phyloP scores from a whole-genome alignment of 2,329 filamentous ascomycete species.

The Mycosphaerella arachidis region DNA sequence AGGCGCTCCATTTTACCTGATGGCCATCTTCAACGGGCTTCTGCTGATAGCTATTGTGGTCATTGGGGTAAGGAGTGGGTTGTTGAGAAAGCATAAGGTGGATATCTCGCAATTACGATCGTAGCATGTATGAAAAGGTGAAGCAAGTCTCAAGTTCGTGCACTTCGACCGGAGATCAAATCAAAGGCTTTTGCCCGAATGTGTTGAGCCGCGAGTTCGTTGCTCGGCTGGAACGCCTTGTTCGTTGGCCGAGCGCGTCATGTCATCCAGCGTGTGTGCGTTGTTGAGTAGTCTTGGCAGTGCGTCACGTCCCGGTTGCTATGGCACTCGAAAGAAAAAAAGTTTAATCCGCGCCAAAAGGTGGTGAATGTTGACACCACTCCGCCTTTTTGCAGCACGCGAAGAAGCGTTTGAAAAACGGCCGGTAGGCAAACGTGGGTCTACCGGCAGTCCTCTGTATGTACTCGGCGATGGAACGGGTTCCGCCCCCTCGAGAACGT shows the following conservation, averaged over 20 bases:
- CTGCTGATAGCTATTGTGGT: constrained; percentile 50
- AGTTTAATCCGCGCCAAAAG: not conserved
- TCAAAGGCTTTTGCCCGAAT: too few relatives aligned
- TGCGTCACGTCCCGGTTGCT: not conserved
- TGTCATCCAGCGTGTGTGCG: too few relatives aligned
- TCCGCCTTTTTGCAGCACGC: not conserved
- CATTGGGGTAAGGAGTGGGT: constrained; percentile 21
- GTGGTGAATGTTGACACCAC: not conserved
- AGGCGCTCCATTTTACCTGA: constrained; percentile 87
- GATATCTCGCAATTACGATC: not conserved
- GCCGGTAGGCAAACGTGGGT: too few relatives aligned
- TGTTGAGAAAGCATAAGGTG: constrained; percentile 9
- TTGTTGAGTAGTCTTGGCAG: not conserved
- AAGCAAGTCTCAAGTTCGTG: too few relatives aligned
- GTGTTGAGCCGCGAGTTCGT: too few relatives aligned
- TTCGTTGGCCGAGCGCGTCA: too few relatives aligned
- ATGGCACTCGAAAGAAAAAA: not conserved
- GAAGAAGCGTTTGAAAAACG: too few relatives aligned
- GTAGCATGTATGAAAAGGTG: not conserved
- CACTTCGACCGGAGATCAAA: too few relatives aligned
- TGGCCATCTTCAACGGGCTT: constrained; percentile 79
- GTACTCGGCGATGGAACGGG: too few relatives aligned
- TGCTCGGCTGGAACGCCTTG: too few relatives aligned
- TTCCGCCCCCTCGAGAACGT: too few relatives aligned
- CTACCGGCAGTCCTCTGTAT: too few relatives aligned